Percentiles rank a stretch among this genome's conserved stretches.
These are phyloP conservation scores for Fusarium kyushuense DNA, from an alignment of 2,329 filamentous ascomycete genomes.

Conservation along the genomic window DNA sequence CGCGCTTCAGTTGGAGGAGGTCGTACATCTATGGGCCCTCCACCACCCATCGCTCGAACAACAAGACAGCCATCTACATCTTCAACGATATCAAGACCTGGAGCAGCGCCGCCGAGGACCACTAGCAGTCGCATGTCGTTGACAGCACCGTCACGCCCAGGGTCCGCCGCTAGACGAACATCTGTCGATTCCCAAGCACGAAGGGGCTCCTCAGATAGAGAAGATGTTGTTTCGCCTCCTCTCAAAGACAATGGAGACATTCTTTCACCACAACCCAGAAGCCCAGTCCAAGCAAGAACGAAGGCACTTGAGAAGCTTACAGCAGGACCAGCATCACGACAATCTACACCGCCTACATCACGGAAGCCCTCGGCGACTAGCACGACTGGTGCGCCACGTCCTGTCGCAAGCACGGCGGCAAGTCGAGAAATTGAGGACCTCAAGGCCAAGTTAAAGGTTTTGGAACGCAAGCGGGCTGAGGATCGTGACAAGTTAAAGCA, in stretches of 20 bases:
- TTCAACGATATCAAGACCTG: slow-evolving; percentile 53
- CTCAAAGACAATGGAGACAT: slow-evolving; percentile 65
- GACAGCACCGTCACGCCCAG: slow-evolving; percentile 55
- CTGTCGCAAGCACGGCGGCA: slow-evolving; percentile 62
- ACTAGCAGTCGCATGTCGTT: slow-evolving; percentile 57
- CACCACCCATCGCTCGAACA: slow-evolving; percentile 59
- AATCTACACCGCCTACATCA: slow-evolving; percentile 51
- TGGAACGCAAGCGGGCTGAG: slow-evolving; percentile 88
- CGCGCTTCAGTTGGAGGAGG: slow-evolving; percentile 66
- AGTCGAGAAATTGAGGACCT: slow-evolving; percentile 84
- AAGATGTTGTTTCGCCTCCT: slow-evolving; percentile 55
- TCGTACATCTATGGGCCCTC: slow-evolving; percentile 77
- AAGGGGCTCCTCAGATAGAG: slow-evolving; percentile 55
- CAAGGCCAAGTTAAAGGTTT: slow-evolving; percentile 85
- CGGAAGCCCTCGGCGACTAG: slow-evolving; percentile 48
- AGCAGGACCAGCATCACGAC: slow-evolving; percentile 50
- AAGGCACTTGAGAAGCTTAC: slow-evolving; percentile 66
- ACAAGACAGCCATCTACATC: slow-evolving; percentile 61
- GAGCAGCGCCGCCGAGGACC: slow-evolving; percentile 53
- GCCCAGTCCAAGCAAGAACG: slow-evolving; percentile 64
- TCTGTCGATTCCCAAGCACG: slow-evolving; percentile 63
- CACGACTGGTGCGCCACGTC: slow-evolving; percentile 43
- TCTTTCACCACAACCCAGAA: slow-evolving; percentile 62
- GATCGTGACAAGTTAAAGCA: slow-evolving; percentile 87
- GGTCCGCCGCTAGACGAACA: slow-evolving; percentile 55